These are phyloP conservation scores for Hsuehochloa calcarea DNA, from an alignment of 176 grass and related monocot species.

Conservation along the genomic window DNA sequence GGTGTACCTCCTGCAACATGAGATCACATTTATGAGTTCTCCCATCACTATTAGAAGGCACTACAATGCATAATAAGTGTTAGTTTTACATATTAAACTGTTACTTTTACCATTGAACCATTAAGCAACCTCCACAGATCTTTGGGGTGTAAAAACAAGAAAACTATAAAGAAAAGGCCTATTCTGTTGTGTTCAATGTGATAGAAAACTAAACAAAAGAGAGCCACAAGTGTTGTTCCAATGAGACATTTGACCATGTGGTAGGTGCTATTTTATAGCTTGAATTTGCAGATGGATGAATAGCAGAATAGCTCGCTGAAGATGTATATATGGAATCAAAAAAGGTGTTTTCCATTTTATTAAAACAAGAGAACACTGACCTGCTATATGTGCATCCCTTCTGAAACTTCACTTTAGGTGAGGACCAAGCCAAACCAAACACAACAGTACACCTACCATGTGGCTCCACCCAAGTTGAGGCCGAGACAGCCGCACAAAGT, in stretches of 20 bases:
- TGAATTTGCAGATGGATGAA: conserved; percentile 16
- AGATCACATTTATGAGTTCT: conserved; percentile 22
- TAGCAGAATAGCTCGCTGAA: neutral
- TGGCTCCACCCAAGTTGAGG: conserved; percentile 86
- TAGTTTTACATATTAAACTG: neutral
- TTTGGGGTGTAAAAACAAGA: neutral
- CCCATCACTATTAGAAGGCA: neutral
- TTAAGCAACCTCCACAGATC: neutral
- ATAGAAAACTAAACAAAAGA: neutral
- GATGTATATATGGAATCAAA: neutral
- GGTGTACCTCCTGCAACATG: conserved; percentile 83
- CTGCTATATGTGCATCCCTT: conserved; percentile 93
- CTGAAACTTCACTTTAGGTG: conserved; percentile 97
- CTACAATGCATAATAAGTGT: neutral
- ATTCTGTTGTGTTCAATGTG: neutral
- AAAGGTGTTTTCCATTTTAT: neutral
- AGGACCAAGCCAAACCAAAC: conserved; percentile 88
- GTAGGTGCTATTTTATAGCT: conserved; percentile 15
- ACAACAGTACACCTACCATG: conserved; percentile 93
- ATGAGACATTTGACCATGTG: neutral
- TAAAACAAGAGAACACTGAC: conserved; percentile 39
- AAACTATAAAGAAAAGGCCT: neutral
- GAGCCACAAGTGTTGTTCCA: neutral
- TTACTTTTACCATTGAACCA: neutral
- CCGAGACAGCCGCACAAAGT: conserved; percentile 84